A percentile compares a stretch with the other conserved stretches of the same genome.
These are phyloP conservation scores for Truncatella angustata DNA, from an alignment of 2,329 filamentous ascomycete species.

Conservation along the genomic window DNA sequence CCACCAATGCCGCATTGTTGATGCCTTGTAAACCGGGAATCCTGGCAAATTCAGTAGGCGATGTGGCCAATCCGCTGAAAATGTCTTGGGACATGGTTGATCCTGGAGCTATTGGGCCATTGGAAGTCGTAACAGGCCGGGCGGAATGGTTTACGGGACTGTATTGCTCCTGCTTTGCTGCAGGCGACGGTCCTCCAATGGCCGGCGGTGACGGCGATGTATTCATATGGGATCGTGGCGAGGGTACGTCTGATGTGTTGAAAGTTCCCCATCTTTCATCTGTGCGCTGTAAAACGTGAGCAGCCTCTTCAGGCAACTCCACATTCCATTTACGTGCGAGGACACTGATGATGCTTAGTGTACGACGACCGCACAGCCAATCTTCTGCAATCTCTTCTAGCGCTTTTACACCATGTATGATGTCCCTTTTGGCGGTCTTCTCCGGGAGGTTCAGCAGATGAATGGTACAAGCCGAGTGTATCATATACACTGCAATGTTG, in stretches of 20 bases:
- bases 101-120: slow-evolving; percentile 22
- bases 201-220: slow-evolving; percentile 23
- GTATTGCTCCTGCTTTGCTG: slow-evolving; percentile 28
- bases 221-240: slow-evolving; percentile 38
- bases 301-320: slow-evolving; percentile 80
- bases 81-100: slow-evolving; percentile 27
- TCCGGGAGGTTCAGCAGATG: slow-evolving; percentile 91
- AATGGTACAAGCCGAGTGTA: slow-evolving; percentile 91
- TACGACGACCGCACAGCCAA: slow-evolving; percentile 86
- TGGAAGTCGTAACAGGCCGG: slow-evolving; percentile 25
- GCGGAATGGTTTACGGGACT: slow-evolving; percentile 33
- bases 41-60: slow-evolving; percentile 21
- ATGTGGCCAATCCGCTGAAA: slow-evolving; percentile 20
- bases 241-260: slow-evolving; percentile 58
- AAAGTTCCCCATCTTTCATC: slow-evolving; percentile 78
- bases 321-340: slow-evolving; percentile 88
- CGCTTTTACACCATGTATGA: slow-evolving; percentile 86
- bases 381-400: slow-evolving; percentile 94
- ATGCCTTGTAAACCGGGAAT: slow-evolving; percentile 16
- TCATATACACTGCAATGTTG: slow-evolving; percentile 94
- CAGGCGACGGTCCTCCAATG: neutral
- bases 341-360: slow-evolving; percentile 80
- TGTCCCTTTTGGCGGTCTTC: slow-evolving; percentile 84
- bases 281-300: slow-evolving; percentile 70
- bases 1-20: slow-evolving; percentile 18